Evolutionary conservation across 805 yeast genomes (phyloP).

Genomic region (Zygoascus biomembranicola): DNA sequence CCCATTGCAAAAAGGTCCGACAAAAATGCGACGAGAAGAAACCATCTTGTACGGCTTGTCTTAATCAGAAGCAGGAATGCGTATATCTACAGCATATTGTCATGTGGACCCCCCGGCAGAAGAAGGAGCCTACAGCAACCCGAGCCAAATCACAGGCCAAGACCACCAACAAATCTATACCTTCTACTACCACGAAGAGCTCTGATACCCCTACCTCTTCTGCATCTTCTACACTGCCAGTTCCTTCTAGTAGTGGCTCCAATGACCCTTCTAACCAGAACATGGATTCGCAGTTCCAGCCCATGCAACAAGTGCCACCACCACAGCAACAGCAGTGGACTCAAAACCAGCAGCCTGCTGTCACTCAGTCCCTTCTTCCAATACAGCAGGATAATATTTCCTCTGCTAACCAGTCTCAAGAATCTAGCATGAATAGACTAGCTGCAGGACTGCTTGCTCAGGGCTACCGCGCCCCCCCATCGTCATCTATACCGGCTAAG

Average conservation of each 20-base stretch:
- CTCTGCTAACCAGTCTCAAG: not conserved
- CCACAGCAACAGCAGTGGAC: not conserved
- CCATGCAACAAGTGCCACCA: not conserved
- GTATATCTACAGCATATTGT: slow-evolving; percentile 10
- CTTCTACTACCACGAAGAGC: not conserved
- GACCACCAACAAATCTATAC: not conserved
- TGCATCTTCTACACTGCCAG: not conserved
- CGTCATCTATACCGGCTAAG: not conserved
- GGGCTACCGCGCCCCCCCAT: not conserved
- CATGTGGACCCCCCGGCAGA: slow-evolving; percentile 11
- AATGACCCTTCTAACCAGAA: not conserved
- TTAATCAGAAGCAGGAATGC: slow-evolving; percentile 9
- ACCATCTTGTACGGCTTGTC: slow-evolving; percentile 13
- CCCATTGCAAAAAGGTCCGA: slow-evolving; percentile 12
- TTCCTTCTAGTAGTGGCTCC: not conserved
- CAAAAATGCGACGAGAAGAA: slow-evolving; percentile 17
- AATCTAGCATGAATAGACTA: not conserved
- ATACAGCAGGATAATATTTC: not conserved
- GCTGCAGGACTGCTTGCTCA: not conserved
- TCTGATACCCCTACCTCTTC: not conserved
- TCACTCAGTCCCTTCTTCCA: not conserved
- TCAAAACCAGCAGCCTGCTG: not conserved
- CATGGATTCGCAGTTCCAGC: not conserved
- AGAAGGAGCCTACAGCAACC: not conserved
- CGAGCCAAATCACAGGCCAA: not conserved